Evolutionary conservation across 345 rosid species (phyloP).

Genomic region (Hypericum androsaemum): DNA sequence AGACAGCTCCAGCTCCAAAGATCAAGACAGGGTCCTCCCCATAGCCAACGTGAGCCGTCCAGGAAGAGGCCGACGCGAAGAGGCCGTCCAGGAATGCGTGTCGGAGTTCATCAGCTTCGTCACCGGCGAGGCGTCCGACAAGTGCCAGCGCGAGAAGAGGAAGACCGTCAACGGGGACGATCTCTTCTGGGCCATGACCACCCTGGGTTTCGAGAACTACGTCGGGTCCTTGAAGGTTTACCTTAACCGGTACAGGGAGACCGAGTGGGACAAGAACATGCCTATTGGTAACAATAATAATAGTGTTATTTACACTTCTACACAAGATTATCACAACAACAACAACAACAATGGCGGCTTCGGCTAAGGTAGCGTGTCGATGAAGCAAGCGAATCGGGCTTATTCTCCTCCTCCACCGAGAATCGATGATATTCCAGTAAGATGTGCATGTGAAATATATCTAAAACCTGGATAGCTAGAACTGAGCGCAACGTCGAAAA

Average conservation of each 20-base stretch:
- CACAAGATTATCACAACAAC: too few relatives aligned
- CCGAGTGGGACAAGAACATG: slow-evolving; percentile 17
- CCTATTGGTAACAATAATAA: slow-evolving; percentile 11
- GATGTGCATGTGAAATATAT: too few relatives aligned
- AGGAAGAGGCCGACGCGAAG: slow-evolving; percentile 21
- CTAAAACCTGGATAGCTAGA: too few relatives aligned
- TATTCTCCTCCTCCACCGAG: too few relatives aligned
- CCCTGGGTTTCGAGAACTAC: slow-evolving; percentile 19
- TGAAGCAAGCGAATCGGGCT: too few relatives aligned
- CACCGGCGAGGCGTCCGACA: slow-evolving; percentile 24
- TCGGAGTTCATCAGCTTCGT: slow-evolving; percentile 22
- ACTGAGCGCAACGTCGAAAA: too few relatives aligned
- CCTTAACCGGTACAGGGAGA: slow-evolving; percentile 15
- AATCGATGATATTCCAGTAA: neutral
- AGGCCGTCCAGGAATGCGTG: slow-evolving; percentile 21
- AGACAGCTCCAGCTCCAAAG: slow-evolving; percentile 23
- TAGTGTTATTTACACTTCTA: too few relatives aligned
- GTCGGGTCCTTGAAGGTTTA: slow-evolving; percentile 17
- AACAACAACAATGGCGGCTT: too few relatives aligned
- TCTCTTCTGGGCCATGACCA: slow-evolving; percentile 23
- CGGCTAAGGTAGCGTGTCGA: too few relatives aligned
- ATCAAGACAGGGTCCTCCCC: slow-evolving; percentile 12
- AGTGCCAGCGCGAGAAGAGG: slow-evolving; percentile 24
- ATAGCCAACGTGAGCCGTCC: slow-evolving; percentile 21
- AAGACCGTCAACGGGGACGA: too few relatives aligned